Conservation (phyloP, 2,329 filamentous ascomycete genomes). For the Calonectria pseudoreteaudii region DNA sequence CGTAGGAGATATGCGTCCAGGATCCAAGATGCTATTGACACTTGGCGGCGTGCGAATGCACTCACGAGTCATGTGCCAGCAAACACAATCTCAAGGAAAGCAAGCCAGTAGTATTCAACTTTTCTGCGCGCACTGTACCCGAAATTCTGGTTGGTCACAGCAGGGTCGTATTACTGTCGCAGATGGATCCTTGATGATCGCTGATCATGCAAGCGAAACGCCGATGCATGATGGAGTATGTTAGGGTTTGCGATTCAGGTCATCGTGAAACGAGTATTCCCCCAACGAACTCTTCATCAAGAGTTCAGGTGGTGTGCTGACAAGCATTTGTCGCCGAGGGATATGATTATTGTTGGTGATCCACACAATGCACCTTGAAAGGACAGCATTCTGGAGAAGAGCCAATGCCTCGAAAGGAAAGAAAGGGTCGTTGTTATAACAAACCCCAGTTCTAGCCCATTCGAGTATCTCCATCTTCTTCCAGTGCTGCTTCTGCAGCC, state of each 20-base stretch:
- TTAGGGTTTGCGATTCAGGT: background rate
- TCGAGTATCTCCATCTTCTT: conserved; percentile 45
- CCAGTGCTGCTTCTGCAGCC: conserved; percentile 57
- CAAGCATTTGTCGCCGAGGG: background rate
- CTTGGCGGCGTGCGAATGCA: background rate
- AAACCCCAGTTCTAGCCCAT: background rate
- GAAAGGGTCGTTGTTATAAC: background rate
- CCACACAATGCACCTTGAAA: background rate
- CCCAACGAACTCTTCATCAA: background rate
- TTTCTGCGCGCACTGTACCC: background rate
- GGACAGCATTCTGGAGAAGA: background rate
- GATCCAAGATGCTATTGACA: background rate
- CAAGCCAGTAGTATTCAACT: background rate
- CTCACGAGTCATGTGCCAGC: background rate
- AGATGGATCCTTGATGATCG: background rate
- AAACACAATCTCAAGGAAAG: background rate
- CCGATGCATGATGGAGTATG: background rate
- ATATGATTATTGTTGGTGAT: background rate
- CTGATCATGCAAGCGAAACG: background rate
- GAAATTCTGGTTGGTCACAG: background rate
- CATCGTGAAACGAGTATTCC: background rate
- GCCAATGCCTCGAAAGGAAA: background rate
- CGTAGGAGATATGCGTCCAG: background rate
- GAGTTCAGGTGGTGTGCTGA: background rate
- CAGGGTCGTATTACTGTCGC: background rate